Conservation (phyloP, 2,329 filamentous ascomycete species). For the Fusarium sp. region DNA sequence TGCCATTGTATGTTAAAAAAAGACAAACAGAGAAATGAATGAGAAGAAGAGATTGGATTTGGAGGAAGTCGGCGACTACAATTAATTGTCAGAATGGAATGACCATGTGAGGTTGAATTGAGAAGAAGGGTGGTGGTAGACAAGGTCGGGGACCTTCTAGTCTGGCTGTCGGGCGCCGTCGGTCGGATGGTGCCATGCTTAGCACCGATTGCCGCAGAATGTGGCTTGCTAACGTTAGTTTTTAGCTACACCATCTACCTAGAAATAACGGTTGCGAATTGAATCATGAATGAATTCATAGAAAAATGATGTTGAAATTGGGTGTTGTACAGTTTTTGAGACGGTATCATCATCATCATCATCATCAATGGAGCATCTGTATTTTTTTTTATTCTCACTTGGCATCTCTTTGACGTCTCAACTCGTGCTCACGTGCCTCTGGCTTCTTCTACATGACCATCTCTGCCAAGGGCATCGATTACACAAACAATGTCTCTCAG, state of each 20-base stretch:
- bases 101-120: not conserved
- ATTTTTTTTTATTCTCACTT: not conserved
- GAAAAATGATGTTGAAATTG: not conserved
- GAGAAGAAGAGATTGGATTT: not conserved
- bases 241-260: not conserved
- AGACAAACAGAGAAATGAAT: not conserved
- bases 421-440: not conserved
- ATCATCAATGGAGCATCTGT: not conserved
- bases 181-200: conserved; percentile 22
- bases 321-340: not conserved
- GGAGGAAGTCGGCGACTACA: not conserved
- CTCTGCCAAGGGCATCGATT: not conserved
- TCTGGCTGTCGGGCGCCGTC: conserved; percentile 14
- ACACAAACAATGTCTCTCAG: not conserved
- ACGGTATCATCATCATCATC: not conserved
- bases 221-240: not conserved
- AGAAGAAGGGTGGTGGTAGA: conserved; percentile 15
- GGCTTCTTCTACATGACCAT: not conserved
- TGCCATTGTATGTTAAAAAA: conserved; percentile 19
- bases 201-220: conserved; percentile 28
- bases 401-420: not conserved
- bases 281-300: not conserved
- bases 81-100: not conserved
- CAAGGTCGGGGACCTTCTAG: not conserved
- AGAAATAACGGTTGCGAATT: not conserved